Evolutionary conservation across 441 rosid species (phyloP).

Genomic region (Pelargonium citronellum): DNA sequence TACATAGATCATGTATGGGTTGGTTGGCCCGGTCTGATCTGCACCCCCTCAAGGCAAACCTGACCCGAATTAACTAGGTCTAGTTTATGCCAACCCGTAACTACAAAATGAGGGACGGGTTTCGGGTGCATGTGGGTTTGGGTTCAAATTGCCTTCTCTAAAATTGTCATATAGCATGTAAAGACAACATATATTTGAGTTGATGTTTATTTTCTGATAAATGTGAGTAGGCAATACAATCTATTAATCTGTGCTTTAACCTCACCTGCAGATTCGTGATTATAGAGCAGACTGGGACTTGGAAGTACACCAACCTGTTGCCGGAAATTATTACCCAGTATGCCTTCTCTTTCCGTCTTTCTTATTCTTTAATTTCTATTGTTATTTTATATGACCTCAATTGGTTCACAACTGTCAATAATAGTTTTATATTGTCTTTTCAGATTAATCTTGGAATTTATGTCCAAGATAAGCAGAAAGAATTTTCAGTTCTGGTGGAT

Average conservation of each 20-base stretch:
- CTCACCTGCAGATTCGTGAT: conserved; percentile 69
- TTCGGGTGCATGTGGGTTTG: too few relatives aligned
- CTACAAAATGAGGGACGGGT: too few relatives aligned
- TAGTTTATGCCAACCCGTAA: too few relatives aligned
- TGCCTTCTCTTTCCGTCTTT: conserved; percentile 20
- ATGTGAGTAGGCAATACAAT: too few relatives aligned
- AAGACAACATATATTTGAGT: too few relatives aligned
- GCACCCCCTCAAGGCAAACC: too few relatives aligned
- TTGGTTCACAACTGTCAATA: not conserved
- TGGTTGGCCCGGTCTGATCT: too few relatives aligned
- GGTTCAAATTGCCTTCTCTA: too few relatives aligned
- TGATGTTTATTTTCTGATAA: too few relatives aligned
- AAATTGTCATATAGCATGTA: too few relatives aligned
- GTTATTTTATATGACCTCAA: not conserved
- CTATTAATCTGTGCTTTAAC: not conserved
- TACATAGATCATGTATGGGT: too few relatives aligned
- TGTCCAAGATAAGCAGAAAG: conserved; percentile 57
- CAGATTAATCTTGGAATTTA: conserved; percentile 92
- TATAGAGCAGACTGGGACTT: conserved; percentile 88
- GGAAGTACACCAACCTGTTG: conserved; percentile 83
- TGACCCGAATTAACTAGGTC: too few relatives aligned
- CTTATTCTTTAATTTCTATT: not conserved
- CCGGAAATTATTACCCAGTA: conserved; percentile 98
- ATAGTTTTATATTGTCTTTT: conserved; percentile 17
- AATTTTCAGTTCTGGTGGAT: conserved; percentile 86